Base-by-base conservation (phyloP, 2,329 filamentous ascomycete genomes). In the Diaporthe vaccinii region DNA sequence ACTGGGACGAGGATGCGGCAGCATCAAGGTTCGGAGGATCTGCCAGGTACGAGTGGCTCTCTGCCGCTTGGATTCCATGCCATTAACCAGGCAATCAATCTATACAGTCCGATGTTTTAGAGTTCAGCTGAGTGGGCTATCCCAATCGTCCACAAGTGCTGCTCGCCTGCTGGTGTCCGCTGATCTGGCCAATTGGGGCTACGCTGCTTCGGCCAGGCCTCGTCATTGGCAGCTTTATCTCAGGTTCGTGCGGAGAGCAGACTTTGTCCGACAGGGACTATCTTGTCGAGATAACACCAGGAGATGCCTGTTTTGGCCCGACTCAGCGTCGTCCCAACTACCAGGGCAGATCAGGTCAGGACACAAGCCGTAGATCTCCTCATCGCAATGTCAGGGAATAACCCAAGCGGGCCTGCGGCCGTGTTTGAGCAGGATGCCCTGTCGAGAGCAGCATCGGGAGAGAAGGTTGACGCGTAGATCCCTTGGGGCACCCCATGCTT, bases 381-480 rank as follows among this genome's bases (percentile, higher is more conserved):
- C 39, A 41, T 65, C 58, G 49, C 58, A 36, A 12, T 73, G 25
- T 53, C 49, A 49, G 41, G 46, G 65, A 34, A 14, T 20, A 22
- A 7, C 49, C 49, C 49, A 10, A 69, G 49, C 34, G 49, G n/a
- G 12, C 31, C 62, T 17, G 34, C 28, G 31, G 31, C 69, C 36
- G 46, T 41, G 65, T 34, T 34, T 49, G 49, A 72, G 41, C 55
- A 58, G 61, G 49, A 25, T 39, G n/a, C 25, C 36, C 49, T 59
- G 51, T 55, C 65, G 49, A 53, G 65, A 44, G 20, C 36, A 59
- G 49, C 39, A 41, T 49, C 49, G 57, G 41, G 69, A 67, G 41
- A 76, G 74, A 76, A 69, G 65, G 58, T 74, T 74, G 59, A 70
- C 65, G 72, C 58, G 74, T 53, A 53, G 74, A 76, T 74, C 72